Conservation (phyloP, 768 basidiomycete genomes). For the Podaxis rugospora region DNA sequence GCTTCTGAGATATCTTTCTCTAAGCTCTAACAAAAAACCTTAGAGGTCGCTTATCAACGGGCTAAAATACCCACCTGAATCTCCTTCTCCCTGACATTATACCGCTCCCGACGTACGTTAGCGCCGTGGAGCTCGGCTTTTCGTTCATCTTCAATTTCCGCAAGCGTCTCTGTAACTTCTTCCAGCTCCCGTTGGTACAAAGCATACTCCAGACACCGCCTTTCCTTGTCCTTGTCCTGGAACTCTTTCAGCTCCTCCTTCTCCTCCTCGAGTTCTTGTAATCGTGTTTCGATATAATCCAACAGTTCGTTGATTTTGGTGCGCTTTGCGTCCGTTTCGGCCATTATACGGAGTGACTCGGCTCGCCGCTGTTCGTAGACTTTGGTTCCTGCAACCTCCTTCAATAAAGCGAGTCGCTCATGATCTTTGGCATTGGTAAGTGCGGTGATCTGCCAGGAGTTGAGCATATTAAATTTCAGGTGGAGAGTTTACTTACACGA, state of each 20-base stretch:
- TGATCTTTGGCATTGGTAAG: constrained; percentile 96
- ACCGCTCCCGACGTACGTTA: constrained; percentile 79
- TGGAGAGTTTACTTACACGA: constrained; percentile 50
- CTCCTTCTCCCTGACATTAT: constrained; percentile 77
- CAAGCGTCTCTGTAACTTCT: constrained; percentile 82
- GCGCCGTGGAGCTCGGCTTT: constrained; percentile 78
- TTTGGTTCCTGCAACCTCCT: constrained; percentile 97
- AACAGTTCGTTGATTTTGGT: constrained; percentile 88
- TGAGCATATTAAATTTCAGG: not conserved
- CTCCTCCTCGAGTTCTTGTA: constrained; percentile 93
- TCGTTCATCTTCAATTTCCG: constrained; percentile 82
- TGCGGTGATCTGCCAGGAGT: constrained; percentile 71
- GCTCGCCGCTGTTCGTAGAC: constrained; percentile 93
- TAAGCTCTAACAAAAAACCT: constrained; percentile 45
- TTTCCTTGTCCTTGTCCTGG: constrained; percentile 92
- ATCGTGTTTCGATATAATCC: constrained; percentile 84
- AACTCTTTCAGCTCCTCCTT: constrained; percentile 97
- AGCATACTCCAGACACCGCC: constrained; percentile 92
- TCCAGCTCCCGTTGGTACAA: constrained; percentile 87
- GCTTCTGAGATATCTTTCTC: constrained; percentile 69
- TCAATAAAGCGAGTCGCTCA: constrained; percentile 89
- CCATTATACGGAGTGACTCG: constrained; percentile 95
- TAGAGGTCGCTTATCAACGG: not conserved
- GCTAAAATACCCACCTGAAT: constrained; percentile 55
- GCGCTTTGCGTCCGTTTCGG: constrained; percentile 92